Percentiles rank a stretch among this genome's conserved stretches.
Evolutionary conservation across 805 yeast species (phyloP).

Genomic region (Zygoascus tannicola): DNA sequence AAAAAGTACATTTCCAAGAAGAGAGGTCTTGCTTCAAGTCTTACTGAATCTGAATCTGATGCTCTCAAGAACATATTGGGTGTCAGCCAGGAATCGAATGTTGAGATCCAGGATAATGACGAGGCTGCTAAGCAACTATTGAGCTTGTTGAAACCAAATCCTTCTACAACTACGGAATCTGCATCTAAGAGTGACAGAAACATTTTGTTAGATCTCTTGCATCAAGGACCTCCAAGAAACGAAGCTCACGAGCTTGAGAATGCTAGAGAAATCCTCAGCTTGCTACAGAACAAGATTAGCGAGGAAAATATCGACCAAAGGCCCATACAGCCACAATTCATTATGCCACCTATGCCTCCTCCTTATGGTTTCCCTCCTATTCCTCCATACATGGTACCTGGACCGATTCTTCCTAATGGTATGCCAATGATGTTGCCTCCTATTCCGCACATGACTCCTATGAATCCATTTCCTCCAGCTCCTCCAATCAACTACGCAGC

Average conservation of each 20-base stretch:
- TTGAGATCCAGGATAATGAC: slow-evolving; percentile 12
- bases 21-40: slow-evolving; percentile 22
- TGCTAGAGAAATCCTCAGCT: slow-evolving; percentile 25
- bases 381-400: slow-evolving; percentile 4
- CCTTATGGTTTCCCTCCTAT: not conserved
- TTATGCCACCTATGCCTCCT: slow-evolving; percentile 9
- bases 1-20: slow-evolving; percentile 24
- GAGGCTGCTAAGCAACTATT: slow-evolving; percentile 15
- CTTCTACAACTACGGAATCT: slow-evolving; percentile 1
- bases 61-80: slow-evolving; percentile 27
- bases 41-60: slow-evolving; percentile 21
- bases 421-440: too few relatives aligned
- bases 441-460: too few relatives aligned
- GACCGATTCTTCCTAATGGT: not conserved
- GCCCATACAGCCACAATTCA: slow-evolving; percentile 7
- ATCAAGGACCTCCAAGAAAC: slow-evolving; percentile 13
- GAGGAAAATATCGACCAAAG: slow-evolving; percentile 6
- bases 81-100: slow-evolving; percentile 13
- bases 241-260: slow-evolving; percentile 19
- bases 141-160: slow-evolving; percentile 12
- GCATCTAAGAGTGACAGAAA: slow-evolving; percentile 15
- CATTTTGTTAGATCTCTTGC: slow-evolving; percentile 20
- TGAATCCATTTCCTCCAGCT: too few relatives aligned
- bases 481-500: too few relatives aligned
- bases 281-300: slow-evolving; percentile 19